phyloP scores from a whole-genome alignment of 2,329 filamentous ascomycete species.

The Sclerotinia subarctica region DNA sequence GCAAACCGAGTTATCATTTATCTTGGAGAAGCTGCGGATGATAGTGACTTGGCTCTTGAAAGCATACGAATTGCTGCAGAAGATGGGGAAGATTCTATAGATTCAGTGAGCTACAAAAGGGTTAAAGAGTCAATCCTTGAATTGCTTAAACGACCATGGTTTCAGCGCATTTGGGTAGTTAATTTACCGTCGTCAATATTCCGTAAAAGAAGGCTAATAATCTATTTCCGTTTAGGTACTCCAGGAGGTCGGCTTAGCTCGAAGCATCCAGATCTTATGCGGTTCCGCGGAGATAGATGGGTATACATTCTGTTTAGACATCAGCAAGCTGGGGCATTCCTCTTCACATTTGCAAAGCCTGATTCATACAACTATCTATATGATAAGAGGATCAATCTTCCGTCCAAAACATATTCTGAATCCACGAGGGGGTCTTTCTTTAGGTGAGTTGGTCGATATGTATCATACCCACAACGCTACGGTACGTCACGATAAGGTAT shows the following conservation, averaged over 20 bases:
- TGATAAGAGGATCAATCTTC: background rate
- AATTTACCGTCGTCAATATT: background rate
- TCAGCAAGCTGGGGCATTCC: background rate
- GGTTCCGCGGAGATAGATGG: background rate
- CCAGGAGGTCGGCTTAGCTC: background rate
- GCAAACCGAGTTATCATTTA: conserved; percentile 23
- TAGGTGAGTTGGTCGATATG: background rate
- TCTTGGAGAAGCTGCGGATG: conserved; percentile 21
- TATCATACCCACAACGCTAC: background rate
- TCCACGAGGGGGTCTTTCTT: background rate
- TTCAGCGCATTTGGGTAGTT: conserved; percentile 23
- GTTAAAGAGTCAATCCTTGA: background rate
- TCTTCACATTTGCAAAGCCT: background rate
- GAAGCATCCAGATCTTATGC: background rate
- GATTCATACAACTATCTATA: background rate
- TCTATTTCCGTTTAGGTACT: background rate
- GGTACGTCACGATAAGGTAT: background rate
- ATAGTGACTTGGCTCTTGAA: conserved; percentile 16
- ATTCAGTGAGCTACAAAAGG: no score
- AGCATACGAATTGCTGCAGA: conserved; percentile 14
- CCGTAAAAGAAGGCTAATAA: no score
- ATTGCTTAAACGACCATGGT: conserved; percentile 20
- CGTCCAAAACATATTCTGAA: background rate
- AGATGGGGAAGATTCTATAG: background rate
- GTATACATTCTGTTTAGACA: background rate